A percentile compares a stretch with the other conserved stretches of the same genome.
phyloP scores from a whole-genome alignment of 2,329 filamentous ascomycete species.

The Knufia petricola region DNA sequence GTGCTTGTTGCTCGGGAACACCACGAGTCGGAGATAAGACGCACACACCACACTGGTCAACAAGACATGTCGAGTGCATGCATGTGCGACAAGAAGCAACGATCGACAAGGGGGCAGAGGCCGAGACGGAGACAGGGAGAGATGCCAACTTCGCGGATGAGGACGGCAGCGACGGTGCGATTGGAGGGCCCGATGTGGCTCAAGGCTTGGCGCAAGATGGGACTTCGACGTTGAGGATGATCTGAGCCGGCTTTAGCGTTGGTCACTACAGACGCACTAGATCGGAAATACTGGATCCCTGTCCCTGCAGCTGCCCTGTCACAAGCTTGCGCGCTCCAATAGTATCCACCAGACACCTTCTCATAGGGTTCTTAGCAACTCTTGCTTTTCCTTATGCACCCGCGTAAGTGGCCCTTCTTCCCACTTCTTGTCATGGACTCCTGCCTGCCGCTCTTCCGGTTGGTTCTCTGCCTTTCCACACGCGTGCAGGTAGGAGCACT shows the following conservation, averaged over 20 bases:
- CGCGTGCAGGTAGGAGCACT: not conserved
- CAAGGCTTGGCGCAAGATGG: not conserved
- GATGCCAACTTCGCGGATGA: not conserved
- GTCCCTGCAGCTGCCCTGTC: not conserved
- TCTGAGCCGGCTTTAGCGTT: not conserved
- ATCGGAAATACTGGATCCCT: not conserved
- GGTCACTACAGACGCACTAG: not conserved
- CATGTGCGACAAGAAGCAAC: not conserved
- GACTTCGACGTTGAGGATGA: not conserved
- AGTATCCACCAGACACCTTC: not conserved
- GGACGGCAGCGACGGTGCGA: not conserved
- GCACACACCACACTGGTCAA: no score
- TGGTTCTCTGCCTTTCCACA: slow-evolving; percentile 4
- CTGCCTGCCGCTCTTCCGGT: not conserved
- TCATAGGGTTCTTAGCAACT: not conserved
- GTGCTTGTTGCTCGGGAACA: no score
- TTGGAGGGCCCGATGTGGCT: not conserved
- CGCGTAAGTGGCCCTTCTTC: not conserved
- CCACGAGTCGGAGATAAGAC: no score
- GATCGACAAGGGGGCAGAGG: not conserved
- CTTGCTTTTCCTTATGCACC: not conserved
- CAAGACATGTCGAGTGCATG: not conserved
- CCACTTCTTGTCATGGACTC: not conserved
- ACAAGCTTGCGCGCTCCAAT: not conserved
- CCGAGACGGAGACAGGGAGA: not conserved